Conservation (phyloP, 345 rosid species). For the Rhodamnia rubescens region DNA sequence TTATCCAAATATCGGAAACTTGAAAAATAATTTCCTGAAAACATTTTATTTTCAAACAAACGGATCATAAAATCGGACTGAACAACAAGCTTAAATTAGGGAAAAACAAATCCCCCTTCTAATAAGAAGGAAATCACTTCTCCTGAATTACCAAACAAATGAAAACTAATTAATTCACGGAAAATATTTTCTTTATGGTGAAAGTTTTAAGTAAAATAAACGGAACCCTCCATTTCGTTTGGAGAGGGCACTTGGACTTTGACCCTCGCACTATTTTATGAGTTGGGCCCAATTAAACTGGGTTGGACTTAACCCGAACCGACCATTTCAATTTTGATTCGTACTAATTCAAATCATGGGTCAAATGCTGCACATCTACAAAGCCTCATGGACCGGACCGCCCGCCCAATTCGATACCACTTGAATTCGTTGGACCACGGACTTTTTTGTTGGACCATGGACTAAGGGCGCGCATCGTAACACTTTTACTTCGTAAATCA, state of each 20-base stretch:
- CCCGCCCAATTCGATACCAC: too few relatives aligned
- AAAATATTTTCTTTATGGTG: neutral
- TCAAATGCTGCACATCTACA: neutral
- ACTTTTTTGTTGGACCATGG: too few relatives aligned
- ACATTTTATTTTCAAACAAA: too few relatives aligned
- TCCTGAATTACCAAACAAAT: neutral
- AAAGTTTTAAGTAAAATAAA: neutral
- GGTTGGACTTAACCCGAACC: neutral
- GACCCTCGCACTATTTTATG: neutral
- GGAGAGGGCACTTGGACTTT: neutral
- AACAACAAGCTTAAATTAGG: neutral
- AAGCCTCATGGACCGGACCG: neutral
- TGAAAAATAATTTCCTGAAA: too few relatives aligned
- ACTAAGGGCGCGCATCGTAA: too few relatives aligned
- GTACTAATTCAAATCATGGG: too few relatives aligned
- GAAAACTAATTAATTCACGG: neutral
- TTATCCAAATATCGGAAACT: too few relatives aligned
- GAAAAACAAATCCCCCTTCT: neutral
- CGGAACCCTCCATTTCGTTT: neutral
- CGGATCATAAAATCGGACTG: too few relatives aligned
- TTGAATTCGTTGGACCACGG: too few relatives aligned
- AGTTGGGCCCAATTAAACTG: neutral
- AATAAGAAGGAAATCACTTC: neutral
- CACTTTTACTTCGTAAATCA: too few relatives aligned
- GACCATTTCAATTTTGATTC: neutral